Evolutionary conservation across 192 early-diverging fungal genomes (phyloP), one percentile per base, ranked within the genome.

Genomic region (Podila clonocystis): DNA sequence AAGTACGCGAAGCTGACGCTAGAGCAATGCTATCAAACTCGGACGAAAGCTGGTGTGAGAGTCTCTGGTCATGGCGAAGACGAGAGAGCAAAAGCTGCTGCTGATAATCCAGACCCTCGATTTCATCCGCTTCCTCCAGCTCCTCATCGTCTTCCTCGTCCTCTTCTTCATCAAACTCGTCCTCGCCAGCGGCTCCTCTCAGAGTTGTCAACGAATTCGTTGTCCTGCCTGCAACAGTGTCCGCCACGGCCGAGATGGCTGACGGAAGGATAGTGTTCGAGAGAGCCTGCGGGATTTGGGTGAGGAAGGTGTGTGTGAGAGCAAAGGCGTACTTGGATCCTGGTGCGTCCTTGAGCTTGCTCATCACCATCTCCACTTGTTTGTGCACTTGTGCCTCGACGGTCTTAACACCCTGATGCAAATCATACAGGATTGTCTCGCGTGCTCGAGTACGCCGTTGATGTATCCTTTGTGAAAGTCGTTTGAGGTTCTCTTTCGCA

Each of bases 301-400:
- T 79, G 20, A 79, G 50, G 33, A 79, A 72, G 0, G 76, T 79
- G 22, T 79, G 76, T 0, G 76, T 79, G 36, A 79, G 41, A 45
- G 76, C 76, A 50, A 79, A 72, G 0, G 76, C 76, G 20, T 78
- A 78, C 22, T 72, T 79, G 17, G 76, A 79, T 48, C 76, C 69
- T 3, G 76, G 76, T 0, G 70, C 55, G 33, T 72, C 76, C 60
- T 79, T 72, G 17, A 79, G 38, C 22, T 65, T 55, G 29, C 65
- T 72, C 26, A 79, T 24, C 15, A 79, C 76, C 70, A 79, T 79
- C n/a, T 79, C 76, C 41, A 79, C 76, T 22, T 79, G 76, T 26
- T 79, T 79, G 5, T 72, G 76, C 13, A 79, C 70, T n/a, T 79
- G 76, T 17, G 76, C 76, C 24, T 79, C 76, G 7, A 79, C 76